phyloP scores from a whole-genome alignment of 208 protist genomes.

The Trichomonas gallinae region DNA sequence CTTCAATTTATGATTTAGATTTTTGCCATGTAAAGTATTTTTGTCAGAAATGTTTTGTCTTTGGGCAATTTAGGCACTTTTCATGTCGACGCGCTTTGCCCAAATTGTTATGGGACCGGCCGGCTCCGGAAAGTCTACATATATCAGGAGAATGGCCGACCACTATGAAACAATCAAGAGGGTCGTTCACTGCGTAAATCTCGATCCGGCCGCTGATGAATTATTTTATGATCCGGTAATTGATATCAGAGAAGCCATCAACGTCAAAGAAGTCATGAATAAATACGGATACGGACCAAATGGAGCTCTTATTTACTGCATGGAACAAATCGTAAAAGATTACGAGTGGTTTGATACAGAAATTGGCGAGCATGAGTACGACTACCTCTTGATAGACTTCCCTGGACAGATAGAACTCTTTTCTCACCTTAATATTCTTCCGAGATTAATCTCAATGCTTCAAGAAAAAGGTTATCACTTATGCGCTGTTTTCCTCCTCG shows the following conservation, averaged over 20 bases:
- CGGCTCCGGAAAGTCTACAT: constrained; percentile 7
- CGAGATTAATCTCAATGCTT: background rate
- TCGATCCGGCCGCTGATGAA: constrained; percentile 2
- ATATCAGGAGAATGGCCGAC: background rate
- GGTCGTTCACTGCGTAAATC: background rate
- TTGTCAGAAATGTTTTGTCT: no score
- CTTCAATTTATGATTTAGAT: no score
- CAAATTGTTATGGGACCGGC: constrained; percentile 19
- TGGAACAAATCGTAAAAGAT: constrained; percentile 61
- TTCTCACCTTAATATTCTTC: background rate
- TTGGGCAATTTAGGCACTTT: background rate
- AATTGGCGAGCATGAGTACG: constrained; percentile 11
- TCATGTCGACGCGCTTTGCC: background rate
- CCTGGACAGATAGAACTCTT: constrained; percentile 24
- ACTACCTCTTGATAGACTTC: constrained; percentile 7
- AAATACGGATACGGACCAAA: constrained; percentile 59
- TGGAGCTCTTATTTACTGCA: constrained; percentile 61
- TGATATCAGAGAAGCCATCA: background rate
- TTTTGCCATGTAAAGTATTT: no score
- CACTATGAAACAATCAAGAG: background rate
- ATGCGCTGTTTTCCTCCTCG: background rate
- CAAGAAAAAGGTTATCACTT: background rate
- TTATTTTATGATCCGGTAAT: background rate
- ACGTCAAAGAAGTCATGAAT: constrained; percentile 56
- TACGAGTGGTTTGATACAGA: constrained; percentile 33